A percentile compares a stretch with the other conserved stretches of the same genome.
These are phyloP conservation scores for Leucocoprinus birnbaumii DNA, from an alignment of 768 basidiomycete species.

Conservation along the genomic window DNA sequence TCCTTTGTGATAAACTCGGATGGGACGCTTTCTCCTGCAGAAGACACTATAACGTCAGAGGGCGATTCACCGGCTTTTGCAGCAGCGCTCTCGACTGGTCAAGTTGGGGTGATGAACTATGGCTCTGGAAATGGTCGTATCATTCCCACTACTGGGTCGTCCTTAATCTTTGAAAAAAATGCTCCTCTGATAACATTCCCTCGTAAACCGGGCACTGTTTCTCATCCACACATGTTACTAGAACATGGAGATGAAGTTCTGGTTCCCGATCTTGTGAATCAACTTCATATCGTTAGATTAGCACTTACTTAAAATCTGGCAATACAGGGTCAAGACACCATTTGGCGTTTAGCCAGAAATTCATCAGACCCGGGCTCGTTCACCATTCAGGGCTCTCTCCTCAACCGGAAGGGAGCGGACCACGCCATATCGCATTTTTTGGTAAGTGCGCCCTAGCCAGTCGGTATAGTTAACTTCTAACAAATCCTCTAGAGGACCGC, in stretches of 20 bases:
- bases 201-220: slow-evolving; percentile 33
- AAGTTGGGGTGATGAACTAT: slow-evolving; percentile 61
- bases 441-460: slow-evolving; percentile 30
- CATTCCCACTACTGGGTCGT: slow-evolving; percentile 41
- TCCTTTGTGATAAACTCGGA: slow-evolving; percentile 47
- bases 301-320: not conserved
- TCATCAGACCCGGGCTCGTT: slow-evolving; percentile 45
- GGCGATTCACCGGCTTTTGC: slow-evolving; percentile 54
- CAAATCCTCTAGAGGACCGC: slow-evolving; percentile 34
- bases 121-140: slow-evolving; percentile 51
- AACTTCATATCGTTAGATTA: slow-evolving; percentile 26
- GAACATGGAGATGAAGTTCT: slow-evolving; percentile 55
- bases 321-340: slow-evolving; percentile 62
- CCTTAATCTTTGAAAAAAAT: slow-evolving; percentile 26
- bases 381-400: slow-evolving; percentile 54
- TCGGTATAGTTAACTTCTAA: slow-evolving; percentile 26
- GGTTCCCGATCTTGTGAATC: slow-evolving; percentile 57
- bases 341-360: slow-evolving; percentile 59
- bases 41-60: slow-evolving; percentile 45
- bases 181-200: slow-evolving; percentile 55
- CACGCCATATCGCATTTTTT: slow-evolving; percentile 38
- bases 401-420: slow-evolving; percentile 63
- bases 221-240: slow-evolving; percentile 67
- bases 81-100: slow-evolving; percentile 46
- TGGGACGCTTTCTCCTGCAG: slow-evolving; percentile 40